These are phyloP conservation scores for Boletus sensibilis DNA, from an alignment of 768 basidiomycete species.

Conservation along the genomic window DNA sequence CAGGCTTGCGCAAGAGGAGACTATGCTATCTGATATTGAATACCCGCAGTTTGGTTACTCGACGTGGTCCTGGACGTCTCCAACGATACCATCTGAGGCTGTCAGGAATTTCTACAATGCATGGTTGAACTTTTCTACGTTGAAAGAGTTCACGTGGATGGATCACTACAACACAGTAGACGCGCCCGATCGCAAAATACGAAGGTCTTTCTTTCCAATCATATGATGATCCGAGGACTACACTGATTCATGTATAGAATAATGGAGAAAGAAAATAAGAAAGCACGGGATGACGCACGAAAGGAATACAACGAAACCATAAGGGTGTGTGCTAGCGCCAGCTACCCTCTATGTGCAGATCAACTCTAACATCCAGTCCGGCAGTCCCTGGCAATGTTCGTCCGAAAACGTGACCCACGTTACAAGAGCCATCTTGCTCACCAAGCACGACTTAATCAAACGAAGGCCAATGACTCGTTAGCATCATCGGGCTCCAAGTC, in stretches of 20 bases:
- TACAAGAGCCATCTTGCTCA: conserved; percentile 63
- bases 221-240: background rate
- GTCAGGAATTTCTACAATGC: conserved; percentile 77
- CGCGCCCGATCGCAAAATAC: conserved; percentile 81
- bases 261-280: conserved; percentile 97
- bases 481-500: conserved; percentile 25
- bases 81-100: conserved; percentile 46
- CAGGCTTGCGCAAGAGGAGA: conserved; percentile 81
- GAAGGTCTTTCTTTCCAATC: conserved; percentile 51
- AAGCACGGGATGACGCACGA: conserved; percentile 80
- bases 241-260: conserved; percentile 43
- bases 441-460: conserved; percentile 42
- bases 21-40: conserved; percentile 39
- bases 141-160: conserved; percentile 86
- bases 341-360: background rate
- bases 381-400: conserved; percentile 71
- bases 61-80: conserved; percentile 65
- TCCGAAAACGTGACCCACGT: conserved; percentile 87
- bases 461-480: conserved; percentile 30
- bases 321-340: conserved; percentile 51
- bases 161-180: conserved; percentile 82
- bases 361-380: background rate
- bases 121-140: conserved; percentile 85
- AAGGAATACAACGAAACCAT: conserved; percentile 93
- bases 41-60: conserved; percentile 86